phyloP scores from a whole-genome alignment of 495 filamentous ascomycete species.

The Penicillium bialowiezense region DNA sequence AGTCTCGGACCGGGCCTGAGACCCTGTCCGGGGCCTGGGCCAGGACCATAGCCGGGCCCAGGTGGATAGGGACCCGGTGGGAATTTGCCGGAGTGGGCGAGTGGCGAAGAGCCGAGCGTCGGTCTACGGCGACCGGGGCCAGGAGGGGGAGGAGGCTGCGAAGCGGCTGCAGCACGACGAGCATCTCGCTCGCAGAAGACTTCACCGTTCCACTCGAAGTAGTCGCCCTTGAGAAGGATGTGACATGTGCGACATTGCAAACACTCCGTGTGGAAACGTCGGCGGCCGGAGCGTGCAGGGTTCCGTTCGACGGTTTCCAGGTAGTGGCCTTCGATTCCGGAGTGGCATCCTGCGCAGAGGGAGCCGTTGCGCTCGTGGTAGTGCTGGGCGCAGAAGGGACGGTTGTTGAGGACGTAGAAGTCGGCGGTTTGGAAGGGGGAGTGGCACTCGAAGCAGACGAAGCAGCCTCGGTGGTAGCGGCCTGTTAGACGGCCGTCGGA shows the following conservation, averaged over 20 bases:
- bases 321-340: constrained; percentile 91
- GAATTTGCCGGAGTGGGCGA: constrained; percentile 21
- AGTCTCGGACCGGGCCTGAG: constrained; percentile 28
- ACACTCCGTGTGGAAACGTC: constrained; percentile 84
- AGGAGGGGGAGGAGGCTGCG: constrained; percentile 27
- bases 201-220: constrained; percentile 64
- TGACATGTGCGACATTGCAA: constrained; percentile 68
- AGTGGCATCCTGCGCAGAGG: constrained; percentile 73
- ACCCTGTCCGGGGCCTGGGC: too few species aligned
- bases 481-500: constrained; percentile 92
- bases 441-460: constrained; percentile 82
- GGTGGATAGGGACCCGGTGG: constrained; percentile 10
- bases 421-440: constrained; percentile 82
- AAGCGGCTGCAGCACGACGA: constrained; percentile 52
- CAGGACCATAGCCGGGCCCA: constrained; percentile 22
- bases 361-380: constrained; percentile 91
- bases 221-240: constrained; percentile 60
- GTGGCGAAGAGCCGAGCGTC: constrained; percentile 17
- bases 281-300: constrained; percentile 48
- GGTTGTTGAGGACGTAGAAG: constrained; percentile 87
- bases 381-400: constrained; percentile 86
- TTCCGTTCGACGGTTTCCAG: constrained; percentile 65
- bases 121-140: constrained; percentile 27
- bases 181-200: constrained; percentile 88
- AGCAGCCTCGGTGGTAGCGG: constrained; percentile 90